A percentile compares a stretch with the other conserved stretches of the same genome.
phyloP scores from a whole-genome alignment of 345 rosid species.

The Nasturtium officinale region DNA sequence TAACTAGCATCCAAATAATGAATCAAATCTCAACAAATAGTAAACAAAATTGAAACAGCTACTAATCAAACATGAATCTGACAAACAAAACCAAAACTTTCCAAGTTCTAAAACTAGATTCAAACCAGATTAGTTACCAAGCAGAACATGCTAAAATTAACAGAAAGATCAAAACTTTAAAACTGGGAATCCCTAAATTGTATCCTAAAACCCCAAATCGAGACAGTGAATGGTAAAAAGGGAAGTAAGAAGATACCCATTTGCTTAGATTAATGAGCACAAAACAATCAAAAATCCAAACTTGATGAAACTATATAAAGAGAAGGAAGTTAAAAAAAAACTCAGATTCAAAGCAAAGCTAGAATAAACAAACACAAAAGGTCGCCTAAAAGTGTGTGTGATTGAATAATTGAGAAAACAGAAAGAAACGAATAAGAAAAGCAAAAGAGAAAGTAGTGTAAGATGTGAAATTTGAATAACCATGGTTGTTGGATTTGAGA shows the following conservation, averaged over 20 bases:
- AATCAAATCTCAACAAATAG: not conserved
- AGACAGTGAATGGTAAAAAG: not conserved
- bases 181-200: slow-evolving; percentile 15
- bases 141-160: not conserved
- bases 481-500: slow-evolving; percentile 47
- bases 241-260: slow-evolving; percentile 43
- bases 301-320: slow-evolving; percentile 18
- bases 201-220: not conserved
- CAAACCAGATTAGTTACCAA: not conserved
- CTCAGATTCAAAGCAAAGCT: slow-evolving; percentile 6
- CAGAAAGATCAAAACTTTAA: not conserved
- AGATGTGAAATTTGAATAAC: slow-evolving; percentile 29
- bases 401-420: slow-evolving; percentile 43
- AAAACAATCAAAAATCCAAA: slow-evolving; percentile 28
- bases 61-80: slow-evolving; percentile 19
- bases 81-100: not conserved
- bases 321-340: not conserved
- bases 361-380: slow-evolving; percentile 17
- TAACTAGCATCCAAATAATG: slow-evolving; percentile 9
- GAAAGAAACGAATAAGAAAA: not conserved
- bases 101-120: not conserved
- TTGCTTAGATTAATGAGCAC: slow-evolving; percentile 8
- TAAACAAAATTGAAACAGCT: not conserved
- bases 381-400: slow-evolving; percentile 11
- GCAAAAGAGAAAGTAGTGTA: slow-evolving; percentile 4